Evolutionary conservation across 169 alveolate genomes (phyloP), one percentile per base, ranked within the genome.

Genomic region (Plasmodium cynomolgi): DNA sequence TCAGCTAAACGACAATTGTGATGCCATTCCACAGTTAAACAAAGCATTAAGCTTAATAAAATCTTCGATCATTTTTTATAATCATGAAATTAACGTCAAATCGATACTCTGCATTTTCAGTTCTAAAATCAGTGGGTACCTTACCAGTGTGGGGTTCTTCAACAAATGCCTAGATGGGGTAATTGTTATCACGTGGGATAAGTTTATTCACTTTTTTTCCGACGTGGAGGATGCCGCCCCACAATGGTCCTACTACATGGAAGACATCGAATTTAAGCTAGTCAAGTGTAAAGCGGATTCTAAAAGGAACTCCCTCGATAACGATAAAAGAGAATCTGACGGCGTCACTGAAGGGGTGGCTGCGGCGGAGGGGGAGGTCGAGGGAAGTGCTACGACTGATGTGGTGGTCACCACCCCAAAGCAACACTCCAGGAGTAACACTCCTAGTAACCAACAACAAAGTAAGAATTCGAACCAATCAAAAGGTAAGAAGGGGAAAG

Each of bases 81-180:
- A 73, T 44, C 50, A 34, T 1, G 62, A 91, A 72, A 81, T 81
- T 81, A 81, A 81, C 39, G 72, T 91, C 9, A 81, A 83, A 72
- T 91, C 95, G 11, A 82, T 81, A n/a, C 85, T 91, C 15, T 91
- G 95, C 37, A 1, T 91, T 72, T 91, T 91, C 47, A 13, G 86
- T 31, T 81, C 95, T 23, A 62, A 62, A 7, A 91, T 91, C 77
- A 81, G 44, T 29, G 95, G 95, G 0, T 62, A 91, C 44, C 37
- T 91, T 47, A 91, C 95, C 23, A 91, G 92, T 91, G 95, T 83
- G 1, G 95, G 95, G 0, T 29, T 91, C 44, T 91, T 91, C 41
- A 91, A 91, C 62, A 91, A 91, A 72, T 91, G 31, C 39, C 15
- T 83, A 8, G 95, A 91, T 15, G 95, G 95, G 1, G 17, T 91